Evolutionary conservation across 2,329 filamentous ascomycete genomes (phyloP).

Genomic region (Geosmithia flava): DNA sequence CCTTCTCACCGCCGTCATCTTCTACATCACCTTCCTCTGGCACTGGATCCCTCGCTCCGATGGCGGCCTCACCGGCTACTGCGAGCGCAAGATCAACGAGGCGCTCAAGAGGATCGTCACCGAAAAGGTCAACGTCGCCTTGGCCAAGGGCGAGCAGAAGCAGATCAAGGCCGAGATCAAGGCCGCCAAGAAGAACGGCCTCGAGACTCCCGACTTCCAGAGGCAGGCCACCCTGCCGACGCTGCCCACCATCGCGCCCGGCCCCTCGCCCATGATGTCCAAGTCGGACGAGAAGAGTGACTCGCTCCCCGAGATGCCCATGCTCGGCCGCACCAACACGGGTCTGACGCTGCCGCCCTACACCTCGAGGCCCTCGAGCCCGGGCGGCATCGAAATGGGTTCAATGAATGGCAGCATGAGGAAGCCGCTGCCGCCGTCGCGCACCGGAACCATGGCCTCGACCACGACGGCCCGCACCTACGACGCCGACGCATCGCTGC

Average conservation of each 20-base stretch:
- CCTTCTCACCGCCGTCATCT: conserved; percentile 60
- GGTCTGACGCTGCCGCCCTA: conserved; percentile 51
- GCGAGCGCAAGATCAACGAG: conserved; percentile 81
- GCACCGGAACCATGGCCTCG: conserved; percentile 43
- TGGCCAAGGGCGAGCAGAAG: conserved; percentile 63
- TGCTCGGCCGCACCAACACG: conserved; percentile 46
- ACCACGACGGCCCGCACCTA: conserved; percentile 35
- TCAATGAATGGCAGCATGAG: conserved; percentile 26
- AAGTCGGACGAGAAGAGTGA: conserved; percentile 25
- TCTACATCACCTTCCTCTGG: conserved; percentile 85
- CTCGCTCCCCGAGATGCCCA: conserved; percentile 45
- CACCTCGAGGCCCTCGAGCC: conserved; percentile 44
- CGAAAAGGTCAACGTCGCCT: conserved; percentile 75
- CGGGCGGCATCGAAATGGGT: conserved; percentile 38
- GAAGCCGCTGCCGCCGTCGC: conserved; percentile 30
- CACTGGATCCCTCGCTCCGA: conserved; percentile 79
- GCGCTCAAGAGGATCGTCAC: conserved; percentile 75
- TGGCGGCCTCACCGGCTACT: conserved; percentile 73
- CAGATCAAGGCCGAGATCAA: conserved; percentile 37
- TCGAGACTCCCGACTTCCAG: conserved; percentile 26
- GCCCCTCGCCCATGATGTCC: not conserved
- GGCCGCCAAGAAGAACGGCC: conserved; percentile 39
- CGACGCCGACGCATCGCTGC: conserved; percentile 50
- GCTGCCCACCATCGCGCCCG: conserved; percentile 23
- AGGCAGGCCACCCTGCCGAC: conserved; percentile 58